Conservation (phyloP, 2,329 filamentous ascomycete genomes). For the Rhinocladiella similis region DNA sequence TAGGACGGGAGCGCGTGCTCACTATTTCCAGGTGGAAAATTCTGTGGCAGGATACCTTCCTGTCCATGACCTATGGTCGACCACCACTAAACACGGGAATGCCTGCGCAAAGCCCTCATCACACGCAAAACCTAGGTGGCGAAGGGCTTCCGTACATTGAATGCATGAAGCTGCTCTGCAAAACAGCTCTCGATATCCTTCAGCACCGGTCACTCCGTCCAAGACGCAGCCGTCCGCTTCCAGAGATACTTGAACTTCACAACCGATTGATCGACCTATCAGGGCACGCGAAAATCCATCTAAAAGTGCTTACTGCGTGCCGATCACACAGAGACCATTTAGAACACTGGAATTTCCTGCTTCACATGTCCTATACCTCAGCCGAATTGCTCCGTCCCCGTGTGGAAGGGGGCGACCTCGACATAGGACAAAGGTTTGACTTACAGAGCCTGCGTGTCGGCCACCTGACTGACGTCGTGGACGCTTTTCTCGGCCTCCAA, state of each 20-base stretch:
- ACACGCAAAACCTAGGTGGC: not conserved
- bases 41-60: slow-evolving; percentile 38
- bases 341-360: slow-evolving; percentile 59
- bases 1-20: slow-evolving; percentile 44
- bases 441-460: slow-evolving; percentile 5
- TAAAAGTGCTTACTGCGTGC: slow-evolving; percentile 54
- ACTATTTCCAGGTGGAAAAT: slow-evolving; percentile 32
- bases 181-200: slow-evolving; percentile 29
- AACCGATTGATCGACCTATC: slow-evolving; percentile 58
- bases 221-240: slow-evolving; percentile 52
- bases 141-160: slow-evolving; percentile 31
- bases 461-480: slow-evolving; percentile 10
- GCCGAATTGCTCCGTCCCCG: slow-evolving; percentile 62
- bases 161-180: slow-evolving; percentile 34
- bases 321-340: slow-evolving; percentile 49
- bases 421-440: not conserved
- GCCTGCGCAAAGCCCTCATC: not conserved
- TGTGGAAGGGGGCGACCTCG: slow-evolving; percentile 48
- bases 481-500: slow-evolving; percentile 14
- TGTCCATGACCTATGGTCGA: slow-evolving; percentile 38
- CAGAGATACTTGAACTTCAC: slow-evolving; percentile 56
- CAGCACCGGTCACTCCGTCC: slow-evolving; percentile 50
- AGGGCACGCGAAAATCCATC: slow-evolving; percentile 55
- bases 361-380: slow-evolving; percentile 62
- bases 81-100: slow-evolving; percentile 32